Conservation (phyloP, 441 rosid species). For the Cnidoscolus chayamansa region DNA sequence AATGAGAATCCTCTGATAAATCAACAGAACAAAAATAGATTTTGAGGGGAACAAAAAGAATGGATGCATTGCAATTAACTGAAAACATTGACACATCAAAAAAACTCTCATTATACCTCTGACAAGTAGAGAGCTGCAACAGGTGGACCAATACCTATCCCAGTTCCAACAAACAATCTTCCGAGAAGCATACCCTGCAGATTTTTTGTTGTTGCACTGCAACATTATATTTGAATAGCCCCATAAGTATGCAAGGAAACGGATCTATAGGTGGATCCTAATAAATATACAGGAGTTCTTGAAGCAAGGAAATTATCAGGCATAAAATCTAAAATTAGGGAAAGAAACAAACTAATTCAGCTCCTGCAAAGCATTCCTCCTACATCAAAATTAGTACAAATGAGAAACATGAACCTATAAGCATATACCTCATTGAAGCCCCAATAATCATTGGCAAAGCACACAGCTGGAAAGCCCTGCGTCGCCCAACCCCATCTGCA, state of each 20-base stretch:
- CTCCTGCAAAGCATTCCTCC: background rate
- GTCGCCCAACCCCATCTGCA: constrained; percentile 90
- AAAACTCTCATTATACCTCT: constrained; percentile 52
- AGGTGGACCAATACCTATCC: constrained; percentile 95
- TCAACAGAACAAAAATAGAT: background rate
- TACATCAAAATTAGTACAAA: background rate
- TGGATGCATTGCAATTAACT: background rate
- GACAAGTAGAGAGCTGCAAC: constrained; percentile 88
- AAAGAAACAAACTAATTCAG: background rate
- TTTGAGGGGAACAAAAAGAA: background rate
- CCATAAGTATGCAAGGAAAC: constrained; percentile 8
- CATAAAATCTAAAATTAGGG: constrained; percentile 5
- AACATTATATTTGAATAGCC: constrained; percentile 24
- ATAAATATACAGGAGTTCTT: background rate
- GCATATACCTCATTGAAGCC: constrained; percentile 68
- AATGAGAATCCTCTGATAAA: constrained; percentile 1
- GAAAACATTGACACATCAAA: constrained; percentile 2
- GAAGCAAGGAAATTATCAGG: background rate
- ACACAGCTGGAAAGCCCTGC: constrained; percentile 87
- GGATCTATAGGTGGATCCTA: background rate
- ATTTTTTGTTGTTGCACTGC: constrained; percentile 66
- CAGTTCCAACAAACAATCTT: constrained; percentile 84
- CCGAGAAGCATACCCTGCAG: constrained; percentile 84
- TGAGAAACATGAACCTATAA: background rate
- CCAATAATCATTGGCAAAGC: constrained; percentile 90